Conservation (phyloP, 116 monocot genomes). For the Trichopus zeylanicus region DNA sequence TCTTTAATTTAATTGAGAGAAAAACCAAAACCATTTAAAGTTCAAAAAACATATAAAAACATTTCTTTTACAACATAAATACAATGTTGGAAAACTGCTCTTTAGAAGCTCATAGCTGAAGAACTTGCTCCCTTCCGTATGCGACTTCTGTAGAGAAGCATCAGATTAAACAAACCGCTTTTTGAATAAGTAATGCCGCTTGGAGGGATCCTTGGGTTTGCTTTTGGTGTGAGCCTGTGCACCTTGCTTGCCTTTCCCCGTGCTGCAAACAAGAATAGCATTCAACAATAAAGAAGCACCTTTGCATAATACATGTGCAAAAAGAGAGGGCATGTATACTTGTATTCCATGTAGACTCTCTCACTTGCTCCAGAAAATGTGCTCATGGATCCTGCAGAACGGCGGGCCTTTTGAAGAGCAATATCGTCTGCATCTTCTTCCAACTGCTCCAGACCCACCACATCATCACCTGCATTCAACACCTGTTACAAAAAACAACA, state of each 20-base stretch:
- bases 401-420: conserved; percentile 65
- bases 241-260: conserved; percentile 42
- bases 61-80: too few species aligned
- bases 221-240: conserved; percentile 35
- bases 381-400: conserved; percentile 82
- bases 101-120: too few species aligned
- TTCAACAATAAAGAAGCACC: neutral
- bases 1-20: too few species aligned
- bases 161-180: conserved; percentile 23
- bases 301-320: neutral
- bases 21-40: too few species aligned
- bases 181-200: conserved; percentile 80
- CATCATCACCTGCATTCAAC: conserved; percentile 80
- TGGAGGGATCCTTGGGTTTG: conserved; percentile 84
- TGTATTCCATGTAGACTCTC: conserved; percentile 95
- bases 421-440: conserved; percentile 97
- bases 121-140: too few species aligned
- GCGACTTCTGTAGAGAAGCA: too few species aligned
- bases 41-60: too few species aligned
- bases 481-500: conserved; percentile 22
- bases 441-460: conserved; percentile 80
- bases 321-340: conserved; percentile 15
- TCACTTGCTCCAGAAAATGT: conserved; percentile 79
- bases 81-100: too few species aligned
- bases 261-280: conserved; percentile 32